phyloP scores from a whole-genome alignment of 768 basidiomycete species.

The Pleurotus sapidus region DNA sequence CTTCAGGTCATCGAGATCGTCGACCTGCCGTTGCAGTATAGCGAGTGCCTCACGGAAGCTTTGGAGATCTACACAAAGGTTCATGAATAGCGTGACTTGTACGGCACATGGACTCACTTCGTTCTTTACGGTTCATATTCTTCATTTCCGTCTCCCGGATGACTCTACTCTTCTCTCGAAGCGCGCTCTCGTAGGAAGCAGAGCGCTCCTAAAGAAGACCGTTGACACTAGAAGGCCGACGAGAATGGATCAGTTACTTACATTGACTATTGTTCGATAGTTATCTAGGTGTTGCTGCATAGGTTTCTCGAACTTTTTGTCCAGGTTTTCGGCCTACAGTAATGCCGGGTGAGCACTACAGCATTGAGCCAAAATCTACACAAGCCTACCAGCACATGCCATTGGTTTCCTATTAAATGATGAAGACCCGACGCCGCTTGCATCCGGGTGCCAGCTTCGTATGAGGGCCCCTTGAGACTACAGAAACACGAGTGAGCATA shows the following conservation, averaged over 20 bases:
- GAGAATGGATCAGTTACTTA: conserved; percentile 24
- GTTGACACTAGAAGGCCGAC: not conserved
- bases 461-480: conserved; percentile 76
- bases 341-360: conserved; percentile 7
- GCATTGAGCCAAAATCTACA: not conserved
- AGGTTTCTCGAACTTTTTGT: conserved; percentile 87
- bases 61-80: conserved; percentile 64
- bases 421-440: conserved; percentile 88
- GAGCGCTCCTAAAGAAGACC: conserved; percentile 66
- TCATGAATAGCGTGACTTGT: conserved; percentile 3
- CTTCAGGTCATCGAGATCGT: conserved; percentile 87
- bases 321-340: conserved; percentile 74
- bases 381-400: conserved; percentile 73
- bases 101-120: conserved; percentile 55
- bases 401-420: conserved; percentile 89
- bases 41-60: conserved; percentile 81
- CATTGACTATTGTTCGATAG: conserved; percentile 72
- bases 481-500: not conserved
- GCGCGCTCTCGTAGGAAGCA: conserved; percentile 73
- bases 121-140: conserved; percentile 81
- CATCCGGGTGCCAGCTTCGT: conserved; percentile 77
- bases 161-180: conserved; percentile 79
- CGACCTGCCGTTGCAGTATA: conserved; percentile 84
- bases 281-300: conserved; percentile 80
- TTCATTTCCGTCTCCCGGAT: conserved; percentile 85